phyloP scores from a whole-genome alignment of 2,329 filamentous ascomycete species.

The Penicillium aurantiogriseum region DNA sequence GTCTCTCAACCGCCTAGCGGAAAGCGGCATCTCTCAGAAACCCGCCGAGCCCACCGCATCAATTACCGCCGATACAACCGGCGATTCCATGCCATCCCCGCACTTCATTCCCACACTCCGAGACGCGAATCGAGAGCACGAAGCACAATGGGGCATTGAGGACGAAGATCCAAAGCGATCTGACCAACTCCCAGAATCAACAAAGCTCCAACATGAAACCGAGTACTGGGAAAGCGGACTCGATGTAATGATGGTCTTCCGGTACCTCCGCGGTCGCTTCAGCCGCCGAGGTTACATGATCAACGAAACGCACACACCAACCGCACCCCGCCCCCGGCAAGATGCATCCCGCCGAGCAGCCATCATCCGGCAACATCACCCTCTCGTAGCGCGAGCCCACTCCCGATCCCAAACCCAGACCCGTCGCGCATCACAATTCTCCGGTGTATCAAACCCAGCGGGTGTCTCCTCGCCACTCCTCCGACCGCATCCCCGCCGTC shows the following conservation, averaged over 20 bases:
- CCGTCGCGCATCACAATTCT: constrained; percentile 51
- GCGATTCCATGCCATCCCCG: constrained; percentile 37
- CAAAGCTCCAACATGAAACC: constrained; percentile 53
- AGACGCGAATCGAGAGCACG: constrained; percentile 48
- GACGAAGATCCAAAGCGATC: constrained; percentile 49
- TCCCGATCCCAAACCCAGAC: constrained; percentile 50
- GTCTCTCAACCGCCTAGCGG: constrained; percentile 47
- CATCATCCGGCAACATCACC: constrained; percentile 84
- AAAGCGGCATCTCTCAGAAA: constrained; percentile 23
- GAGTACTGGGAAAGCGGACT: constrained; percentile 94
- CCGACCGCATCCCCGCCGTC: constrained; percentile 47
- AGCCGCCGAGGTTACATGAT: constrained; percentile 47
- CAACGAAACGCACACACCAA: constrained; percentile 36
- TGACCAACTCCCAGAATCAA: constrained; percentile 36
- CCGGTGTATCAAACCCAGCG: constrained; percentile 25
- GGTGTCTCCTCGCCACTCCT: constrained; percentile 35
- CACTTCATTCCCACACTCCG: constrained; percentile 52
- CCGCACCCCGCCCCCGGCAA: constrained; percentile 47
- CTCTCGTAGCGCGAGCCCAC: constrained; percentile 65
- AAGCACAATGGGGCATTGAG: constrained; percentile 65
- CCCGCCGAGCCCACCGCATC: constrained; percentile 9
- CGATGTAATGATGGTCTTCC: constrained; percentile 87
- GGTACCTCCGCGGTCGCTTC: constrained; percentile 77
- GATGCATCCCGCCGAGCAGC: constrained; percentile 75
- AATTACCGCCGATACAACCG: constrained; percentile 13